Evolutionary conservation across 2,329 filamentous ascomycete species (phyloP).

Genomic region (Colletotrichum sp.): DNA sequence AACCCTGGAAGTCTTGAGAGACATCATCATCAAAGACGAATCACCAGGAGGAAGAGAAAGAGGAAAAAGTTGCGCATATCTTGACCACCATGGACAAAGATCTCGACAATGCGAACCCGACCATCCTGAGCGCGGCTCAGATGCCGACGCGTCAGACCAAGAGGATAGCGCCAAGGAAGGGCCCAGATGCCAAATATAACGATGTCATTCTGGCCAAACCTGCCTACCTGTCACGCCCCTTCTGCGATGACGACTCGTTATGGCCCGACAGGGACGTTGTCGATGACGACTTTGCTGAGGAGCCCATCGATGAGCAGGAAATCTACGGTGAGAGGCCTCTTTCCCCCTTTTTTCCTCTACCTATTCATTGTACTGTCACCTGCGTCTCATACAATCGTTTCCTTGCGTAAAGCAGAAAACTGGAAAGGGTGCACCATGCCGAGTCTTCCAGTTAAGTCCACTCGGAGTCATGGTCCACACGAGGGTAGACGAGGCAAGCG

Average conservation of each 20-base stretch:
- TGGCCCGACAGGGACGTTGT: conserved; percentile 41
- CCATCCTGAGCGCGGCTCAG: conserved; percentile 86
- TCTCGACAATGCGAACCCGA: conserved; percentile 86
- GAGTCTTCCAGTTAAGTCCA: background rate
- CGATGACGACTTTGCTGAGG: conserved; percentile 67
- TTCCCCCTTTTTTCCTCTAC: background rate
- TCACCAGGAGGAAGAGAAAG: background rate
- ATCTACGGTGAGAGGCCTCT: conserved; percentile 74
- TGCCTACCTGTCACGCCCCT: conserved; percentile 46
- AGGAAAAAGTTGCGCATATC: background rate
- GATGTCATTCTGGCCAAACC: conserved; percentile 51
- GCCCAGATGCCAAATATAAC: conserved; percentile 53
- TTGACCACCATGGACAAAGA: conserved; percentile 41
- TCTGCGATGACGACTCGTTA: conserved; percentile 39
- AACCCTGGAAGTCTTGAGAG: background rate
- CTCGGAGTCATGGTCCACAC: background rate
- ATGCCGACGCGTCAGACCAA: conserved; percentile 77
- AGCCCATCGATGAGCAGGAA: conserved; percentile 96
- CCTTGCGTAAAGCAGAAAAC: background rate
- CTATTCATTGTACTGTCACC: background rate
- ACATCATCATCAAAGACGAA: background rate
- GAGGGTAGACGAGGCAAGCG: background rate
- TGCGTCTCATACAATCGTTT: background rate
- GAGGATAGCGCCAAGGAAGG: conserved; percentile 50
- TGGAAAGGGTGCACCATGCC: background rate